phyloP scores from a whole-genome alignment of 2,329 filamentous ascomycete genomes.

The Boeremia lycopersici region DNA sequence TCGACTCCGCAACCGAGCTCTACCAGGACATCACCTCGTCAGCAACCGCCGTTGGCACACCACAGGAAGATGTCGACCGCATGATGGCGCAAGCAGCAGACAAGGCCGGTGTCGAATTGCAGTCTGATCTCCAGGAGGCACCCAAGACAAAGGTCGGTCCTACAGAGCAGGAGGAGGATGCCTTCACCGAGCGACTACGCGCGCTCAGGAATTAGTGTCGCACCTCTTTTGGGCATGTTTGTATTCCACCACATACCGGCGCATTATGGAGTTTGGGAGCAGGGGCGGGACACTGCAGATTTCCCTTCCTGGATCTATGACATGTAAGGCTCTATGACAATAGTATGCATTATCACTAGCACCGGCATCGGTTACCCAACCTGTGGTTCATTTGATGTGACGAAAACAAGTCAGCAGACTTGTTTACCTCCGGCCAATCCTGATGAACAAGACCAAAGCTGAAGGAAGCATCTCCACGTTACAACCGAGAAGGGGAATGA shows the following conservation, averaged over 20 bases:
- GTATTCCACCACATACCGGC: neutral
- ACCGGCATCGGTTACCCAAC: neutral
- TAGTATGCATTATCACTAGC: conserved; percentile 1
- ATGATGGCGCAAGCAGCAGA: conserved; percentile 85
- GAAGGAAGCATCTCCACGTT: no score
- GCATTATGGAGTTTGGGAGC: conserved; percentile 15
- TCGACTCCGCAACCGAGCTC: conserved; percentile 65
- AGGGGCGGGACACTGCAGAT: conserved; percentile 1
- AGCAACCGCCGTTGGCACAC: conserved; percentile 75
- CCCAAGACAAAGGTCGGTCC: conserved; percentile 66
- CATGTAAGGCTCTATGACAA: neutral
- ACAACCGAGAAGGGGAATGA: no score
- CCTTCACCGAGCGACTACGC: conserved; percentile 64
- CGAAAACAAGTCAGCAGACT: no score
- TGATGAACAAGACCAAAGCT: no score
- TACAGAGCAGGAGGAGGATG: conserved; percentile 79
- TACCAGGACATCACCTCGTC: conserved; percentile 86
- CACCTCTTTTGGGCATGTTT: neutral
- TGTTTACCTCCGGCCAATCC: no score
- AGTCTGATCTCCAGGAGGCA: conserved; percentile 71
- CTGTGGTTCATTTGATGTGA: no score
- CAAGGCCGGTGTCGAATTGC: conserved; percentile 83
- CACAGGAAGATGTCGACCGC: conserved; percentile 84
- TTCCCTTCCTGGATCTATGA: neutral
- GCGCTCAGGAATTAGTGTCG: conserved; percentile 54